Evolutionary conservation across 805 yeast genomes (phyloP).

Genomic region (Teunomyces aglyptinius): DNA sequence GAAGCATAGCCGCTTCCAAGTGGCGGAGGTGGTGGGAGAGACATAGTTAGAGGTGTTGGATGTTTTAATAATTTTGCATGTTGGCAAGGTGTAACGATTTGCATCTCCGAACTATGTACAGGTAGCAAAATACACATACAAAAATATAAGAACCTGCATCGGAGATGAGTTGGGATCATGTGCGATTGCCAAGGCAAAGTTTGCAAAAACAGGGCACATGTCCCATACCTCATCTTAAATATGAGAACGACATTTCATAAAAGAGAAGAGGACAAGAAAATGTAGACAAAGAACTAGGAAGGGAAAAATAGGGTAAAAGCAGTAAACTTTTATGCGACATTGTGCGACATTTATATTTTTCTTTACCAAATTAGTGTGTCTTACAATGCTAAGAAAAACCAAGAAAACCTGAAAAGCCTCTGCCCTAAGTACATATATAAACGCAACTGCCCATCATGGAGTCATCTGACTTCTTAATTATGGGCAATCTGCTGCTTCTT

Average conservation of each 20-base stretch:
- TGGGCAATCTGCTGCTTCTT: constrained; percentile 20
- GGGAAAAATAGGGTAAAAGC: not conserved
- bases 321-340: not conserved
- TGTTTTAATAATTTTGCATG: not conserved
- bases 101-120: not conserved
- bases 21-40: constrained; percentile 10
- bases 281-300: not conserved
- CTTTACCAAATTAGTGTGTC: not conserved
- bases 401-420: constrained; percentile 1
- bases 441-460: constrained; percentile 4
- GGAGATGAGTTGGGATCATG: not conserved
- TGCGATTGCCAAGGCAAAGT: not conserved
- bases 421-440: constrained; percentile 3
- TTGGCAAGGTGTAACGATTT: not conserved
- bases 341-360: not conserved
- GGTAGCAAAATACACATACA: not conserved
- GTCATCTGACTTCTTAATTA: constrained; percentile 6
- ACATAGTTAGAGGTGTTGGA: constrained; percentile 5
- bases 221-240: not conserved
- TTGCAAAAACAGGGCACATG: not conserved
- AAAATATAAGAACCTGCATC: not conserved
- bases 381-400: constrained; percentile 5
- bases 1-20: constrained; percentile 4
- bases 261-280: not conserved
- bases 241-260: not conserved